These are phyloP conservation scores for Sequoiadendron giganteum DNA, from an alignment of 75 land plant species.

Conservation along the genomic window DNA sequence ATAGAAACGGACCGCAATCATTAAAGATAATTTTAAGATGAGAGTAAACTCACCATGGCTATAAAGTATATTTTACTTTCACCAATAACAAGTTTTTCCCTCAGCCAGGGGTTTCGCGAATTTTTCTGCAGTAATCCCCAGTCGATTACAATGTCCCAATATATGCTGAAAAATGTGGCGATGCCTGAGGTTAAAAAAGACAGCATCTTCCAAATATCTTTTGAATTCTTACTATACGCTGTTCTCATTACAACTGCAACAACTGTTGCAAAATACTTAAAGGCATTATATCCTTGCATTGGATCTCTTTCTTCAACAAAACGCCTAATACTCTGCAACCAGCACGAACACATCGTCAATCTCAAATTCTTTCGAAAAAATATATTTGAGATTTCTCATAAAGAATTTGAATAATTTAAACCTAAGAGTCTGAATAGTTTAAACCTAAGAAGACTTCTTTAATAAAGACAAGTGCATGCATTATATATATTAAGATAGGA, in stretches of 20 bases:
- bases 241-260: conserved; percentile 77
- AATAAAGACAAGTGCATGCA: background rate
- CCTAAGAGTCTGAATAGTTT: background rate
- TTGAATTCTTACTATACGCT: conserved; percentile 36
- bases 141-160: conserved; percentile 92
- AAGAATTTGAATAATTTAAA: background rate
- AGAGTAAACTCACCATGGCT: conserved; percentile 64
- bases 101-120: conserved; percentile 71
- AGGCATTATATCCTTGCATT: conserved; percentile 68
- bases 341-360: background rate
- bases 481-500: background rate
- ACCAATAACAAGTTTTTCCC: conserved; percentile 83
- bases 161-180: conserved; percentile 85
- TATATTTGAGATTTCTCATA: background rate
- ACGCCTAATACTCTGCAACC: conserved; percentile 75
- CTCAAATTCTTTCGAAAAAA: background rate
- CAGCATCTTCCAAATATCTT: conserved; percentile 43
- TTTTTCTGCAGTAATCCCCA: conserved; percentile 84
- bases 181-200: conserved; percentile 58
- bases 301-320: conserved; percentile 66
- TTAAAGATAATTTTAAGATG: background rate
- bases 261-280: conserved; percentile 93
- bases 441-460: background rate
- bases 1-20: background rate
- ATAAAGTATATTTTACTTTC: conserved; percentile 71